phyloP scores from a whole-genome alignment of 371 early-diverging fungal genomes.

The Parasitella parasitica region DNA sequence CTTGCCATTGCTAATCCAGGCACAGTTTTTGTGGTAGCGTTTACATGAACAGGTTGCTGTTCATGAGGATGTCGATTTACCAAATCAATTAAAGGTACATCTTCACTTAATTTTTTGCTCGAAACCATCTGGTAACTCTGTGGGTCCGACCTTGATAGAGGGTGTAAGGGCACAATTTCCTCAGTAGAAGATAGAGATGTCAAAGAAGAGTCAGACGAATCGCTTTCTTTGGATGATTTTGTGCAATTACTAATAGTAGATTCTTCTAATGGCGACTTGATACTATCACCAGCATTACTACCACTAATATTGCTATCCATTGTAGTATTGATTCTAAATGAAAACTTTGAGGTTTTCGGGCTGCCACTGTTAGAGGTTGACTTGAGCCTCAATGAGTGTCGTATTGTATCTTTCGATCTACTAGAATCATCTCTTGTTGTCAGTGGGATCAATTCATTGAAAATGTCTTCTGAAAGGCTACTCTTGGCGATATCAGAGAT shows the following conservation, averaged over 20 bases:
- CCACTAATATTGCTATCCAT: not conserved
- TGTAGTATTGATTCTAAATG: not conserved
- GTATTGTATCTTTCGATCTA: not conserved
- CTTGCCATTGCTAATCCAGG: slow-evolving; percentile 1
- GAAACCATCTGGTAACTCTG: not conserved
- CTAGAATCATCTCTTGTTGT: not conserved
- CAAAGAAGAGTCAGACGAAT: not conserved
- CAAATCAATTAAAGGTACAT: not conserved
- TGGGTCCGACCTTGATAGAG: not conserved
- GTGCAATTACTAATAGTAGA: not conserved
- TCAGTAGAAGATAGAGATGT: not conserved
- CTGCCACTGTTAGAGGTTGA: not conserved
- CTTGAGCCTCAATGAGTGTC: not conserved
- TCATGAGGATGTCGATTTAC: not conserved
- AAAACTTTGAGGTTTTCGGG: too few relatives aligned
- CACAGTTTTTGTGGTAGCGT: not conserved
- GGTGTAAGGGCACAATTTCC: not conserved
- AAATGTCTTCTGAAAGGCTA: slow-evolving; percentile 14
- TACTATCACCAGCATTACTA: not conserved
- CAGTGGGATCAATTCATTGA: slow-evolving; percentile 1
- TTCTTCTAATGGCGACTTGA: not conserved
- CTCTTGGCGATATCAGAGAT: not conserved
- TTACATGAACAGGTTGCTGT: not conserved
- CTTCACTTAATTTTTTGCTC: not conserved
- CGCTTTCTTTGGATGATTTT: not conserved